Evolutionary conservation across 1,139 yeast genomes (phyloP), one percentile per base, ranked within the genome.

Genomic region (Kodamaea arcana): DNA sequence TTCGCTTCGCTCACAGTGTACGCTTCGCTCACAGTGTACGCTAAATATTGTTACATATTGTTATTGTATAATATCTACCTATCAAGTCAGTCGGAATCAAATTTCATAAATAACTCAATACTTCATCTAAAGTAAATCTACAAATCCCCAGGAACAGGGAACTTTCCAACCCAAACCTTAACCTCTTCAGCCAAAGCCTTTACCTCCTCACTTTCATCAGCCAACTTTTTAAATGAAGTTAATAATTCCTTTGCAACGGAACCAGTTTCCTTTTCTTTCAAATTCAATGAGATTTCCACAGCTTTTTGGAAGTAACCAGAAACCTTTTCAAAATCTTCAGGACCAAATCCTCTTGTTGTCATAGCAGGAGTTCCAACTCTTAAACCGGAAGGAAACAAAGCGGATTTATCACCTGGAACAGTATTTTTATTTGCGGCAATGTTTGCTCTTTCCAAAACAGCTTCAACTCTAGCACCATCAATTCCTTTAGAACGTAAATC

Each of bases 321-420:
- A 39, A 90, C 92, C 56, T 77, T 73, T 45, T 70, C 78, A 52
- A 90, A 90, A 52, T 90, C 97, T 31, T 65, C 74, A 44, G 75
- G 77, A 29, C 83, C 82, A 52, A 90, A 83, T 20, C 97, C 97
- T 72, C 97, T 83, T 34, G 97, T 87, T 44, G 97, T 84, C 97
- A 90, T 90, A 40, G 97, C 97, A 39, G 97, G 97, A 30, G 97
- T 86, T 50, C 97, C 97, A 41, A 90, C 87, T 72, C 97, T 83
- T 54, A 90, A 73, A 48, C 97, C 97, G 35, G 94, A 86, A 52
- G 97, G 97, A 66, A 86, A 87, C 48, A 90, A 71, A 23, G 97
- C 97, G 27, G 95, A 84, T 61, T 81, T 83, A 69, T 90, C 97
- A 52, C 96, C 96, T 42, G 97, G 97, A 46, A 90, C 86, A 32